A percentile compares a stretch with the other conserved stretches of the same genome.
phyloP scores from a whole-genome alignment of 2,329 filamentous ascomycete species.

The Coniella lustricola region DNA sequence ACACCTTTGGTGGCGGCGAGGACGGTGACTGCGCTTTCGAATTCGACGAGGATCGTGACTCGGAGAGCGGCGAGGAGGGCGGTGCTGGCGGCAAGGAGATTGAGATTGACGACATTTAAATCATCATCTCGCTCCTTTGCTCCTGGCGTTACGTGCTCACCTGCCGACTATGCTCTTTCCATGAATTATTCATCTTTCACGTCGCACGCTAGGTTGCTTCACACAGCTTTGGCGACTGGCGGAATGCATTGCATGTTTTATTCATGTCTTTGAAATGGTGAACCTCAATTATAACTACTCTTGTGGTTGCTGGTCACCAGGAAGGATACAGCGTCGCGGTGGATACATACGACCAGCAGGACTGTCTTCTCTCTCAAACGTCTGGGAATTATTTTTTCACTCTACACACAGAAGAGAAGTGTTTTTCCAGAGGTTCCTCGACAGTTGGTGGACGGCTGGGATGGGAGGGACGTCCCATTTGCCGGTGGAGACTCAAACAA shows the following conservation, averaged over 20 bases:
- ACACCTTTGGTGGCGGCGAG: slow-evolving; percentile 85
- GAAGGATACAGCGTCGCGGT: neutral
- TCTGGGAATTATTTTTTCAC: neutral
- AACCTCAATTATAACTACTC: no score
- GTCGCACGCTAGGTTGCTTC: no score
- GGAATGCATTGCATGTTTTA: no score
- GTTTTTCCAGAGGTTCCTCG: slow-evolving; percentile 27
- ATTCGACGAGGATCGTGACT: slow-evolving; percentile 88
- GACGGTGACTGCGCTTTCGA: slow-evolving; percentile 97
- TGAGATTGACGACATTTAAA: slow-evolving; percentile 92
- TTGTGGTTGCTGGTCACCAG: neutral
- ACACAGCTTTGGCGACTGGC: no score
- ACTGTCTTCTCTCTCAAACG: slow-evolving; percentile 60
- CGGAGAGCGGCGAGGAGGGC: slow-evolving; percentile 46
- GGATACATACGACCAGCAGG: slow-evolving; percentile 23
- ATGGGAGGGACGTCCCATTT: slow-evolving; percentile 54
- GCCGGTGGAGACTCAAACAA: slow-evolving; percentile 3
- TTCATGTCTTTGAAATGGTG: no score
- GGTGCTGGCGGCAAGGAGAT: slow-evolving; percentile 67
- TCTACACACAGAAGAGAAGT: neutral
- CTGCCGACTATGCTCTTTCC: no score
- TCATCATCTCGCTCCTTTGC: no score
- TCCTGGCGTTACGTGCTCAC: neutral
- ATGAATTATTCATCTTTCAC: neutral
- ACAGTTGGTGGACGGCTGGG: slow-evolving; percentile 43